A percentile compares a stretch with the other conserved stretches of the same genome.
These are phyloP conservation scores for Cicer cuneatum DNA, from an alignment of 306 rosid species.

Conservation along the genomic window DNA sequence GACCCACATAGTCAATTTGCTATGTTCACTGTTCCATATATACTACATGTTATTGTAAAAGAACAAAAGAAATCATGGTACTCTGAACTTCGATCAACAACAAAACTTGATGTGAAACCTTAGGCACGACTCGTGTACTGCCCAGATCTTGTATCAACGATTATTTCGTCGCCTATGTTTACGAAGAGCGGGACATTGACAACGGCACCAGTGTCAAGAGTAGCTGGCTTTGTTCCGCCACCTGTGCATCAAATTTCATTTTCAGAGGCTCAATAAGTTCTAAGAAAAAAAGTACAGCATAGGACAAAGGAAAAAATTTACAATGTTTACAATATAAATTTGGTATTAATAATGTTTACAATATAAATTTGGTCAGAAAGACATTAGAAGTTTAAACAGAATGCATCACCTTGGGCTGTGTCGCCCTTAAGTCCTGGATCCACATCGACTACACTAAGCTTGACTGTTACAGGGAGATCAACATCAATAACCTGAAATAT, in stretches of 20 bases:
- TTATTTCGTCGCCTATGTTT: constrained; percentile 73
- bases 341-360: constrained; percentile 20
- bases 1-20: constrained; percentile 35
- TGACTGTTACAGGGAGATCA: constrained; percentile 73
- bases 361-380: constrained; percentile 20
- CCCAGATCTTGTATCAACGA: constrained; percentile 90
- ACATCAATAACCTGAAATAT: constrained; percentile 76
- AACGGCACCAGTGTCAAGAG: constrained; percentile 85
- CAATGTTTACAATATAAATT: neutral
- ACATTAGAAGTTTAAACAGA: constrained; percentile 35
- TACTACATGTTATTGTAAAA: constrained; percentile 27
- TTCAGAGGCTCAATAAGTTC: constrained; percentile 25
- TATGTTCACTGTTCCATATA: constrained; percentile 43
- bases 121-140: constrained; percentile 90
- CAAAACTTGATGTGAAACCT: constrained; percentile 48
- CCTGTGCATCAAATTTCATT: constrained; percentile 61
- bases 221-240: constrained; percentile 95
- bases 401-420: constrained; percentile 76
- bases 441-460: constrained; percentile 69
- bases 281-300: neutral
- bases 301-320: neutral
- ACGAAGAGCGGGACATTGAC: constrained; percentile 88
- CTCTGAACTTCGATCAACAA: neutral
- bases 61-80: constrained; percentile 2
- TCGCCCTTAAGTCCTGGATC: constrained; percentile 92